phyloP scores from a whole-genome alignment of 345 rosid species.

The Moringa oleifera region DNA sequence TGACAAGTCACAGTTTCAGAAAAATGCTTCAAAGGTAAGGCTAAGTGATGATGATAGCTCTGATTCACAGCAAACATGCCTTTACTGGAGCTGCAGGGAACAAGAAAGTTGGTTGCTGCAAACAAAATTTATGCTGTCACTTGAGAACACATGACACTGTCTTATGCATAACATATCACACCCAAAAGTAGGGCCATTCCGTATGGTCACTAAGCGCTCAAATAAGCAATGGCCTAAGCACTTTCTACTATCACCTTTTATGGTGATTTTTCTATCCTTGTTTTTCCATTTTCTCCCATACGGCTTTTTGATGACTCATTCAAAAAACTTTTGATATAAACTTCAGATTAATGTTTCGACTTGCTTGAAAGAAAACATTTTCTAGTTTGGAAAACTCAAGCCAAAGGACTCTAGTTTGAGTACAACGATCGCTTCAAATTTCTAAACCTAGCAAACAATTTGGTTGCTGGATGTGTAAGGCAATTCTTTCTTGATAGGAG shows the following conservation, averaged over 20 bases:
- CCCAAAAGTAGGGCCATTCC: constrained; percentile 3
- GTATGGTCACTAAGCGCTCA: neutral
- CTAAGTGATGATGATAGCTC: constrained; percentile 15
- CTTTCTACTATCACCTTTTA: neutral
- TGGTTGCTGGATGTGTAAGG: too few species aligned
- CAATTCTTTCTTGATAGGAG: too few species aligned
- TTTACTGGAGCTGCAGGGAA: constrained; percentile 14
- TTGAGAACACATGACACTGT: neutral
- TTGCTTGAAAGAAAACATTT: too few species aligned
- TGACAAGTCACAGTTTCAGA: constrained; percentile 26
- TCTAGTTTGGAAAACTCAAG: too few species aligned
- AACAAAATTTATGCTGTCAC: constrained; percentile 11
- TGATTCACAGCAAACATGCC: constrained; percentile 16
- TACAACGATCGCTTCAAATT: too few species aligned
- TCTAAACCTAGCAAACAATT: too few species aligned
- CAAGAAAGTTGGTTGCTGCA: constrained; percentile 29
- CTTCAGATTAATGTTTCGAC: neutral
- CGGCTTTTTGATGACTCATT: neutral
- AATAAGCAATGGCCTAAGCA: neutral
- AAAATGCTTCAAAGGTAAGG: constrained; percentile 14
- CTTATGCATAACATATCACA: neutral
- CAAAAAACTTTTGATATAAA: too few species aligned
- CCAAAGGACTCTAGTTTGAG: too few species aligned
- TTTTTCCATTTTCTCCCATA: neutral
- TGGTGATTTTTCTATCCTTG: neutral